Evolutionary conservation across 352 stramenopile genomes (phyloP).

Genomic region (Globisporangium lucens): DNA sequence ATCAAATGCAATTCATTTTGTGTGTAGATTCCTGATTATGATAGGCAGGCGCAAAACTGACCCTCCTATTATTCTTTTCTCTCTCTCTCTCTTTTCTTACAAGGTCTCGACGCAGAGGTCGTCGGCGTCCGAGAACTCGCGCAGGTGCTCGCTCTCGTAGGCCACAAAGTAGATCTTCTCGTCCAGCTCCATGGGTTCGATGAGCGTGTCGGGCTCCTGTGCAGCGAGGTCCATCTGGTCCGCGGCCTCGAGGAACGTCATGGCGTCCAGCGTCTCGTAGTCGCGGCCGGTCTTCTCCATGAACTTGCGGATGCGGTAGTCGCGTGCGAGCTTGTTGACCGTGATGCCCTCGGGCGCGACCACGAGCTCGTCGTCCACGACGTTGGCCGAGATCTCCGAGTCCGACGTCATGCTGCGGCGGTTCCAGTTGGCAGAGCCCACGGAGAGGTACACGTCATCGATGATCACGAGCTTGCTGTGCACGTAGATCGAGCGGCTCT

Average conservation of each 20-base stretch:
- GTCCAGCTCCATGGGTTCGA: slow-evolving; percentile 28
- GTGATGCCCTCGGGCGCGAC: slow-evolving; percentile 27
- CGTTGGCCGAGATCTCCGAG: slow-evolving; percentile 48
- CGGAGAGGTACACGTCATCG: slow-evolving; percentile 9
- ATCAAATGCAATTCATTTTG: too few species aligned
- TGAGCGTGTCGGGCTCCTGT: slow-evolving; percentile 20
- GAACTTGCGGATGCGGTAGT: slow-evolving; percentile 63
- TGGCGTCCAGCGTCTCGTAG: slow-evolving; percentile 33
- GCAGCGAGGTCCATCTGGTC: slow-evolving; percentile 30
- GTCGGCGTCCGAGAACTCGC: slow-evolving; percentile 19
- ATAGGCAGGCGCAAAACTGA: neutral
- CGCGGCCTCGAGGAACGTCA: slow-evolving; percentile 43
- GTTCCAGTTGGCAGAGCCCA: slow-evolving; percentile 64
- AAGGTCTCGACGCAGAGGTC: slow-evolving; percentile 15
- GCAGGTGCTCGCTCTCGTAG: slow-evolving; percentile 16
- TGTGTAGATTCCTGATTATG: neutral
- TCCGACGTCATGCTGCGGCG: slow-evolving; percentile 56
- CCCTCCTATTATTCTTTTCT: neutral
- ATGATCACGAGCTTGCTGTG: slow-evolving; percentile 48
- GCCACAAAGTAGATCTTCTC: slow-evolving; percentile 21
- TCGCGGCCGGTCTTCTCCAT: slow-evolving; percentile 40
- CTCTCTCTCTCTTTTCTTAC: neutral
- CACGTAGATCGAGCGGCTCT: slow-evolving; percentile 36
- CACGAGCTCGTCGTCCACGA: slow-evolving; percentile 38
- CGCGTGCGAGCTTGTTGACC: slow-evolving; percentile 34